These are phyloP conservation scores for Tetrastigma voinierianum DNA, from an alignment of 164 flowering plant species.

Conservation along the genomic window DNA sequence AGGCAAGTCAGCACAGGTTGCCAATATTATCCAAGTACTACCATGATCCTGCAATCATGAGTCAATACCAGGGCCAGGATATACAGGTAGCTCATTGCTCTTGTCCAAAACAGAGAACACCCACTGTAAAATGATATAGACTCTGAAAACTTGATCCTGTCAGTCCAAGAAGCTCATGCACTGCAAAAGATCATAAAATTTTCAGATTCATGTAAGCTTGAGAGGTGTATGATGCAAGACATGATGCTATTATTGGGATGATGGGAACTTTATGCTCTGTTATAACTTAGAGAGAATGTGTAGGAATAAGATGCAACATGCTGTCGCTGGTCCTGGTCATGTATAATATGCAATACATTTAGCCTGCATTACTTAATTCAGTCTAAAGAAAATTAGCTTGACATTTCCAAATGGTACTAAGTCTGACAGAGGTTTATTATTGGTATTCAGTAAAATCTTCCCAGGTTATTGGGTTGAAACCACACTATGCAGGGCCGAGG, in stretches of 20 bases:
- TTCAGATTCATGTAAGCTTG: too few species aligned
- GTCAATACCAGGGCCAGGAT: constrained; percentile 86
- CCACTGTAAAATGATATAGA: constrained; percentile 93
- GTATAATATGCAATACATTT: too few species aligned
- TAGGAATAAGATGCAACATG: neutral
- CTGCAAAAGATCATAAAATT: constrained; percentile 36
- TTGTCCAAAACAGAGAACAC: constrained; percentile 80
- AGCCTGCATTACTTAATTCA: neutral
- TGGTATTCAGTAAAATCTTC: too few species aligned
- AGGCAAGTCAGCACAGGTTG: neutral
- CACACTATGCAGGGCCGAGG: too few species aligned
- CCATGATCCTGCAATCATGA: constrained; percentile 25
- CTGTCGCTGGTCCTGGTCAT: too few species aligned
- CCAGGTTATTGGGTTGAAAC: too few species aligned
- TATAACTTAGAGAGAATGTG: neutral
- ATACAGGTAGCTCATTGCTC: constrained; percentile 97
- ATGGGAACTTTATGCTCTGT: neutral
- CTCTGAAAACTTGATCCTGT: constrained; percentile 72
- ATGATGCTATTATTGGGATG: too few species aligned
- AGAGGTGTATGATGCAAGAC: too few species aligned
- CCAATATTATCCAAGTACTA: neutral
- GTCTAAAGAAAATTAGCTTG: neutral
- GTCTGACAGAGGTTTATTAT: neutral
- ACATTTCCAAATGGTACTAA: neutral
- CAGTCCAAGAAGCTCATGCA: constrained; percentile 80